Evolutionary conservation across 441 rosid genomes (phyloP).

Genomic region (Populus hybrid): DNA sequence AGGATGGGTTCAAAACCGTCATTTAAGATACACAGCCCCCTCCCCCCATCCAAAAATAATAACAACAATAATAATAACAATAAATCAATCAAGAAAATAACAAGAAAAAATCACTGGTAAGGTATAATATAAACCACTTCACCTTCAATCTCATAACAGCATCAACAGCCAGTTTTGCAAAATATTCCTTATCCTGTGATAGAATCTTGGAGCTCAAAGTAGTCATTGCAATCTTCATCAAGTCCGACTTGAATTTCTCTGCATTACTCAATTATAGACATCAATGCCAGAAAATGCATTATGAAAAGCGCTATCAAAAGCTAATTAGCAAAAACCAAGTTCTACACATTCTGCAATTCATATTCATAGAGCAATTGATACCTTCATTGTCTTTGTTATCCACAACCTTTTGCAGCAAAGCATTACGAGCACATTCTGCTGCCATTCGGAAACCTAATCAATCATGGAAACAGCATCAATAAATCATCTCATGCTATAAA

Average conservation of each 20-base stretch:
- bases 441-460: conserved; percentile 89
- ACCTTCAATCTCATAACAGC: conserved; percentile 97
- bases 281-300: not conserved
- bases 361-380: conserved; percentile 17
- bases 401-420: conserved; percentile 61
- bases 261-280: conserved; percentile 31
- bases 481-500: not conserved
- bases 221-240: conserved; percentile 92
- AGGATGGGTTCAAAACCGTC: not conserved
- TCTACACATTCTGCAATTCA: not conserved
- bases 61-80: too few relatives aligned
- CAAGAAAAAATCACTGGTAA: not conserved
- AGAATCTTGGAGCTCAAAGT: conserved; percentile 90
- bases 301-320: not conserved
- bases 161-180: conserved; percentile 88
- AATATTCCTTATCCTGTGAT: conserved; percentile 91
- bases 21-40: not conserved
- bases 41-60: not conserved
- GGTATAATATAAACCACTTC: conserved; percentile 2
- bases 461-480: not conserved
- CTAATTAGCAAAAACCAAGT: not conserved
- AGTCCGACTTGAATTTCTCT: conserved; percentile 81
- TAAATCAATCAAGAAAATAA: not conserved
- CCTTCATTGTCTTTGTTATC: conserved; percentile 91
- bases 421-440: conserved; percentile 89